A percentile compares a stretch with the other conserved stretches of the same genome.
Evolutionary conservation across 2,329 filamentous ascomycete species (phyloP).

Genomic region (Venturia aucupariae): DNA sequence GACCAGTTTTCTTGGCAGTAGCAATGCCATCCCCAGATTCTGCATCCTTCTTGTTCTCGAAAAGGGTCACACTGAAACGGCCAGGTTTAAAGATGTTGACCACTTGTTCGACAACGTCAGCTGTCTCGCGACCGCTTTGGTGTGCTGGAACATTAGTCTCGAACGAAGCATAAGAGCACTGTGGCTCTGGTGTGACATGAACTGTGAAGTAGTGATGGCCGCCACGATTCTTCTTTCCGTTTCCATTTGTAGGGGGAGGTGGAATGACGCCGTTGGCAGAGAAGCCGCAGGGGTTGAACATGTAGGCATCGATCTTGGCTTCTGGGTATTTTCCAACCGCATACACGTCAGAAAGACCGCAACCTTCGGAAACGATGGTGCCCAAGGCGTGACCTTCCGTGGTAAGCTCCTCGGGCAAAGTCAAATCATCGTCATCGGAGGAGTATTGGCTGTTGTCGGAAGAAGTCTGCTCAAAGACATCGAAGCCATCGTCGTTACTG

Average conservation of each 20-base stretch:
- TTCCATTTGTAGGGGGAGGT: constrained; percentile 47
- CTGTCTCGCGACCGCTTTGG: constrained; percentile 79
- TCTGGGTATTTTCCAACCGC: constrained; percentile 81
- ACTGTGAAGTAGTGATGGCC: constrained; percentile 84
- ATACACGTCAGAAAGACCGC: constrained; percentile 83
- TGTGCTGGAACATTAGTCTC: constrained; percentile 93
- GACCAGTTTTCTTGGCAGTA: constrained; percentile 37
- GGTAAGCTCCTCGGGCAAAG: constrained; percentile 63
- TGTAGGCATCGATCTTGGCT: constrained; percentile 86
- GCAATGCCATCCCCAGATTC: constrained; percentile 31
- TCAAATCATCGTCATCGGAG: constrained; percentile 46
- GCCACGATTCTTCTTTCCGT: constrained; percentile 28
- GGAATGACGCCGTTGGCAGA: constrained; percentile 95
- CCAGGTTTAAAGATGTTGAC: constrained; percentile 94
- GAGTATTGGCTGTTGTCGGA: constrained; percentile 52
- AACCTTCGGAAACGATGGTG: constrained; percentile 81
- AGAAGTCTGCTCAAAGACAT: constrained; percentile 72
- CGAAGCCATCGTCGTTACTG: constrained; percentile 50
- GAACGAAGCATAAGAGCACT: constrained; percentile 96
- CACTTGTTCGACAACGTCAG: constrained; percentile 86
- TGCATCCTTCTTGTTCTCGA: constrained; percentile 65
- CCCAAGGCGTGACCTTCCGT: constrained; percentile 92
- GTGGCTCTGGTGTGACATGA: constrained; percentile 92
- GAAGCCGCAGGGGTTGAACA: constrained; percentile 94
- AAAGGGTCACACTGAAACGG: constrained; percentile 94